phyloP scores from a whole-genome alignment of 2,329 filamentous ascomycete species.

The Clarireedia hainanense region DNA sequence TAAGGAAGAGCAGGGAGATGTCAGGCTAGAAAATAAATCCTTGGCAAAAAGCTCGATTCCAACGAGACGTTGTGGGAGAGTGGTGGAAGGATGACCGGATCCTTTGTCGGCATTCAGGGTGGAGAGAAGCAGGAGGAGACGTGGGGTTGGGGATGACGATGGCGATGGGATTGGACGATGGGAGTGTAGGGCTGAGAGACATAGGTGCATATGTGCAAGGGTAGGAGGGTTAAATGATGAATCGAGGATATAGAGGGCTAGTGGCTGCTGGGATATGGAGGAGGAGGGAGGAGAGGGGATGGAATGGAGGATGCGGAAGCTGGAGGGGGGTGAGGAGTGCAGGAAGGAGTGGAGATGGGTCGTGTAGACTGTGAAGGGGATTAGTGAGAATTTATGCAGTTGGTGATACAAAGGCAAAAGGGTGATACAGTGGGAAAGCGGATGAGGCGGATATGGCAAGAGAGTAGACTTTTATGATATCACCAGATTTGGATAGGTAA shows the following conservation, averaged over 20 bases:
- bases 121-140: background rate
- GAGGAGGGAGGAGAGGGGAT: constrained; percentile 11
- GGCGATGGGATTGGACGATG: constrained; percentile 6
- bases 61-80: background rate
- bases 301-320: constrained; percentile 24
- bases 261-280: constrained; percentile 17
- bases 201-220: constrained; percentile 51
- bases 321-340: constrained; percentile 15
- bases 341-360: constrained; percentile 21
- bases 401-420: too few species aligned
- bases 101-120: background rate
- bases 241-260: constrained; percentile 50
- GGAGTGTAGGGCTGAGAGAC: constrained; percentile 35
- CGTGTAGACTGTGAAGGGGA: constrained; percentile 10
- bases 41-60: background rate
- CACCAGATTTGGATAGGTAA: too few species aligned
- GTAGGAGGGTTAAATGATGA: constrained; percentile 65
- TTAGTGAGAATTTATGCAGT: background rate
- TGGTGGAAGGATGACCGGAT: background rate
- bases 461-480: too few species aligned
- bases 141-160: constrained; percentile 10
- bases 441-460: background rate
- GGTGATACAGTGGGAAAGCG: too few species aligned
- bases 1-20: background rate
- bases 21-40: background rate